Evolutionary conservation across 148 eudicot genomes (phyloP).

Genomic region (Limonium bicolor): DNA sequence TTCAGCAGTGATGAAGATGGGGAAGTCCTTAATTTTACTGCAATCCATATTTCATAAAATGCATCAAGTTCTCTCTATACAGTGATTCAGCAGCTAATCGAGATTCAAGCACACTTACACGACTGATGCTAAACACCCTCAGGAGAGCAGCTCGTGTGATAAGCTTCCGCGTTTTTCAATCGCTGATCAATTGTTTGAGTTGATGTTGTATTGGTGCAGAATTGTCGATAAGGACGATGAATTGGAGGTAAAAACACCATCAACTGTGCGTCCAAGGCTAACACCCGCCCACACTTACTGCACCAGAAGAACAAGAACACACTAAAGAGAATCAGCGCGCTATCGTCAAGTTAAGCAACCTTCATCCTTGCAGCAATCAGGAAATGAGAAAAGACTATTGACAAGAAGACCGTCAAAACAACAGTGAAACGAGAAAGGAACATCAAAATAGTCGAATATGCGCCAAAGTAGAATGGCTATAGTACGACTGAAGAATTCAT

Average conservation of each 20-base stretch:
- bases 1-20: too few species aligned
- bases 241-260: slow-evolving; percentile 65
- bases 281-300: slow-evolving; percentile 74
- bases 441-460: not conserved
- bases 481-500: not conserved
- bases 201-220: slow-evolving; percentile 22
- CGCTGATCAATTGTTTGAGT: slow-evolving; percentile 15
- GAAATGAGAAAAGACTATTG: not conserved
- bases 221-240: slow-evolving; percentile 45
- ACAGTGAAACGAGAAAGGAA: not conserved
- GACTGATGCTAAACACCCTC: slow-evolving; percentile 29
- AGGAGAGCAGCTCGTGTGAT: slow-evolving; percentile 63
- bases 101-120: slow-evolving; percentile 3
- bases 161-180: slow-evolving; percentile 22
- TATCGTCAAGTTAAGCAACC: not conserved
- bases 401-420: not conserved
- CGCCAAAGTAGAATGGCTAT: not conserved
- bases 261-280: slow-evolving; percentile 70
- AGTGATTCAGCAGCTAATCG: too few species aligned
- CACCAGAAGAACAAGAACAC: slow-evolving; percentile 4
- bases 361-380: not conserved
- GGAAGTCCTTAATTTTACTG: too few species aligned
- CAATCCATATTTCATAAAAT: too few species aligned
- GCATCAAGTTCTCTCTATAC: too few species aligned
- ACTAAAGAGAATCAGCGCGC: not conserved